Evolutionary conservation across 225 moss, liverwort and hornwort genomes (phyloP).

Genomic region (Antitrichia curtipendula): DNA sequence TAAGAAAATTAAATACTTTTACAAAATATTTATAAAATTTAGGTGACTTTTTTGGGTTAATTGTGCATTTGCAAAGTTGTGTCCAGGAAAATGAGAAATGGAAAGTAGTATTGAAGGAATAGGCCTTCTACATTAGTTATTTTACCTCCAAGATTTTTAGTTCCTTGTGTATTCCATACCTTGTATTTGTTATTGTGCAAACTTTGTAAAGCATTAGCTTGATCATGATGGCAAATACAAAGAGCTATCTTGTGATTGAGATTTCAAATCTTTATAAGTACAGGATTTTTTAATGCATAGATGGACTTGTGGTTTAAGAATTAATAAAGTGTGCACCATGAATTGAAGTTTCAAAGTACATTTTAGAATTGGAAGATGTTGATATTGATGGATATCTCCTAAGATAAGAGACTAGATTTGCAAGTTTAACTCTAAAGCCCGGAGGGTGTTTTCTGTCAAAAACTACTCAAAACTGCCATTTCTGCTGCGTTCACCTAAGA

Average conservation of each 20-base stretch:
- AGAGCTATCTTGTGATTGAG: not conserved
- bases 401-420: not conserved
- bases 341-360: not conserved
- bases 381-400: not conserved
- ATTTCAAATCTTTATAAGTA: not conserved
- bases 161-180: fast-evolving
- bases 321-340: fast-evolving
- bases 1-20: too few species aligned
- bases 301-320: fast-evolving
- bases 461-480: too few species aligned
- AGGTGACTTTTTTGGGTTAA: too few species aligned
- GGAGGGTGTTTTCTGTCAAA: too few species aligned
- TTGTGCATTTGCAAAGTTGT: not conserved
- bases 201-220: not conserved
- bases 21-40: too few species aligned
- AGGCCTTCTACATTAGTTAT: not conserved
- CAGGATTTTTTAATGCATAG: fast-evolving
- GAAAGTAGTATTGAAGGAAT: not conserved
- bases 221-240: too few species aligned
- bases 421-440: too few species aligned
- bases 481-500: too few species aligned
- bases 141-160: not conserved
- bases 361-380: not conserved
- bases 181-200: not conserved
- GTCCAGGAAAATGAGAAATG: too few species aligned